Evolutionary conservation across 495 filamentous ascomycete genomes (phyloP).

Genomic region (Talaromyces proteolyticus): DNA sequence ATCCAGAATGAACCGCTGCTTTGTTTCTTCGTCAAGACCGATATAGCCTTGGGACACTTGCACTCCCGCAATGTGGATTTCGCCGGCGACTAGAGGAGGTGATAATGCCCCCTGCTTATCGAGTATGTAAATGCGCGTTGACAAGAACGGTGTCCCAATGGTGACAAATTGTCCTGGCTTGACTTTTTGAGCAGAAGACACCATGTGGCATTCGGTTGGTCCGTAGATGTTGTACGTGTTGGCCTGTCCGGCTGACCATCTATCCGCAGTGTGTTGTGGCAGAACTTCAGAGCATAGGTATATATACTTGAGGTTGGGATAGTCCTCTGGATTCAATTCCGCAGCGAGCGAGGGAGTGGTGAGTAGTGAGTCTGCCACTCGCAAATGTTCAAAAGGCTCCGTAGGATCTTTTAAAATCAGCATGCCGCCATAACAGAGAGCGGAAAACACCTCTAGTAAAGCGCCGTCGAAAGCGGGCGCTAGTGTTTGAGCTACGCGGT

Average conservation of each 20-base stretch:
- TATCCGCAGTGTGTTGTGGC: slow-evolving; percentile 16
- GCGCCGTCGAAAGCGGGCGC: slow-evolving; percentile 30
- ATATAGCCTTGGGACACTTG: slow-evolving; percentile 31
- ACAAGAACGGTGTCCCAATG: slow-evolving; percentile 20
- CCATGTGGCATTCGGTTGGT: slow-evolving; percentile 26
- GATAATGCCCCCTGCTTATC: slow-evolving; percentile 8
- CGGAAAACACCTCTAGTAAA: slow-evolving; percentile 33
- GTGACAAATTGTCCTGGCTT: slow-evolving; percentile 15
- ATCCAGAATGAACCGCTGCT: slow-evolving; percentile 11
- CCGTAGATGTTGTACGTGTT: slow-evolving; percentile 30
- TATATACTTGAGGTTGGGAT: slow-evolving; percentile 14
- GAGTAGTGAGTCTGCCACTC: slow-evolving; percentile 14
- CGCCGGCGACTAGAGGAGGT: slow-evolving; percentile 21
- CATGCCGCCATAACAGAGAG: slow-evolving; percentile 28
- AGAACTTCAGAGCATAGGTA: slow-evolving; percentile 26
- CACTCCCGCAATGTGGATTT: slow-evolving; percentile 28
- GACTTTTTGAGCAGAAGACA: slow-evolving; percentile 16
- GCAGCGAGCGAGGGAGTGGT: slow-evolving; percentile 23
- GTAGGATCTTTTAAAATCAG: slow-evolving; percentile 17
- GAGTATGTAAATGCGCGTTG: slow-evolving; percentile 25
- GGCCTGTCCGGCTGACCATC: slow-evolving; percentile 16
- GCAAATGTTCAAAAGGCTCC: slow-evolving; percentile 17
- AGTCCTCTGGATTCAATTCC: slow-evolving; percentile 14
- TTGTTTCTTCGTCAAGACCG: slow-evolving; percentile 11
- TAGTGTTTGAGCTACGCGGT: slow-evolving; percentile 23